A percentile compares a stretch with the other conserved stretches of the same genome.
These are phyloP conservation scores for Mortierella hygrophila DNA, from an alignment of 192 early-diverging fungal species.

Conservation along the genomic window DNA sequence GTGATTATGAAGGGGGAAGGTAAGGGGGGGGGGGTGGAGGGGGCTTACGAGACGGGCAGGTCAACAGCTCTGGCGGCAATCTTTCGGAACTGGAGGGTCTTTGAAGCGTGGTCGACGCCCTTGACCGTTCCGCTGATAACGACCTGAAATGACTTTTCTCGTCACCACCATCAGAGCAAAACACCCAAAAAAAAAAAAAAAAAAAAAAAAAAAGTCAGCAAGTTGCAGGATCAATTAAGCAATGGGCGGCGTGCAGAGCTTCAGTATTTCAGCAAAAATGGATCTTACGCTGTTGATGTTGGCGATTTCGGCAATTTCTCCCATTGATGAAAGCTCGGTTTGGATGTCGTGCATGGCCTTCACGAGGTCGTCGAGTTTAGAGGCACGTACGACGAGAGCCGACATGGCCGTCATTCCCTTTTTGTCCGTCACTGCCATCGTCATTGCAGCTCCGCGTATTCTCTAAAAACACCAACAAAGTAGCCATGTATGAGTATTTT, in stretches of 20 bases:
- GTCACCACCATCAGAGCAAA: not conserved
- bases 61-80: conserved; percentile 90
- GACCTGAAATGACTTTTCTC: conserved; percentile 75
- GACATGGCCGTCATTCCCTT: conserved; percentile 85
- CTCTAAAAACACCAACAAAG: conserved; percentile 52
- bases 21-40: too few species aligned
- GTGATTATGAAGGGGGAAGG: not conserved
- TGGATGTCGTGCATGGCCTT: conserved; percentile 74
- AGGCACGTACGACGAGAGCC: conserved; percentile 84
- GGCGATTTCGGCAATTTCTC: conserved; percentile 86
- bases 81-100: conserved; percentile 81
- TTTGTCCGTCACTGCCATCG: conserved; percentile 72
- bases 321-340: conserved; percentile 63
- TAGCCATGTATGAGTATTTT: too few species aligned
- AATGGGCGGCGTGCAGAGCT: not conserved
- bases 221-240: not conserved
- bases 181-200: not conserved
- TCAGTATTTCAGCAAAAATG: not conserved
- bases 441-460: conserved; percentile 91
- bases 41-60: conserved; percentile 86
- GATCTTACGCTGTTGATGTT: conserved; percentile 48
- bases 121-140: conserved; percentile 91
- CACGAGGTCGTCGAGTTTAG: conserved; percentile 79
- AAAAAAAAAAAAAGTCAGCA: not conserved
- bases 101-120: conserved; percentile 91